Evolutionary conservation across 1,284 basidiomycete genomes (phyloP).

Genomic region (Apiotrichum sp.): DNA sequence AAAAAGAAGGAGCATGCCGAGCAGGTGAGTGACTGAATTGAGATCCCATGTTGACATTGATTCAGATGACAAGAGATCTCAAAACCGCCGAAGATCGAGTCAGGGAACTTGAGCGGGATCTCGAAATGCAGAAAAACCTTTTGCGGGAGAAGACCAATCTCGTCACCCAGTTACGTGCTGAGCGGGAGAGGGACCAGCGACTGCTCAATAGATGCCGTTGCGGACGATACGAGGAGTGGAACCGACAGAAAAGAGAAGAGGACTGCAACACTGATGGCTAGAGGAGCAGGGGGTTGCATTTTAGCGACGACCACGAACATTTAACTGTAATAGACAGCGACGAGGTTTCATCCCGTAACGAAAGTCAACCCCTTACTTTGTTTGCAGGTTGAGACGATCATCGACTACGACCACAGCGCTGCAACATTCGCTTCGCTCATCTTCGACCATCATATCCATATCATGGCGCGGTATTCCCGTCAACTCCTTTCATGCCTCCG

Average conservation of each 20-base stretch:
- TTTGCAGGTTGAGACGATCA: too few relatives aligned
- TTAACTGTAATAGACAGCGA: too few relatives aligned
- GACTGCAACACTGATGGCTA: background rate
- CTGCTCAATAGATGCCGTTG: background rate
- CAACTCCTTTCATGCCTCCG: too few relatives aligned
- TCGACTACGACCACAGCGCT: too few relatives aligned
- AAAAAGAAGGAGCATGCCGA: constrained; percentile 26
- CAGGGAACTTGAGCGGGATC: background rate
- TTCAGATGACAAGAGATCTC: background rate
- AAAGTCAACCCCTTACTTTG: too few relatives aligned
- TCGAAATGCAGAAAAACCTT: background rate
- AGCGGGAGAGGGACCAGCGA: background rate
- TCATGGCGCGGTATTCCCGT: too few relatives aligned
- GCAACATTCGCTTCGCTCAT: too few relatives aligned
- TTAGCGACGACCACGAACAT: background rate
- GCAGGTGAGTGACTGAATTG: constrained; percentile 15
- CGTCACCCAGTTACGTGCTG: background rate
- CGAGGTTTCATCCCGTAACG: too few relatives aligned
- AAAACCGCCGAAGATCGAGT: background rate
- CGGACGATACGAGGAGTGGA: background rate
- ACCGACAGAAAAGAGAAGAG: background rate
- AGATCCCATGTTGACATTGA: background rate
- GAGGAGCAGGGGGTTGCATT: background rate
- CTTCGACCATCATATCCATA: too few relatives aligned
- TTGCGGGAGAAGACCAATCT: background rate